Base-by-base conservation (phyloP, 352 stramenopile species). In the Phytophthora pinifolia region DNA sequence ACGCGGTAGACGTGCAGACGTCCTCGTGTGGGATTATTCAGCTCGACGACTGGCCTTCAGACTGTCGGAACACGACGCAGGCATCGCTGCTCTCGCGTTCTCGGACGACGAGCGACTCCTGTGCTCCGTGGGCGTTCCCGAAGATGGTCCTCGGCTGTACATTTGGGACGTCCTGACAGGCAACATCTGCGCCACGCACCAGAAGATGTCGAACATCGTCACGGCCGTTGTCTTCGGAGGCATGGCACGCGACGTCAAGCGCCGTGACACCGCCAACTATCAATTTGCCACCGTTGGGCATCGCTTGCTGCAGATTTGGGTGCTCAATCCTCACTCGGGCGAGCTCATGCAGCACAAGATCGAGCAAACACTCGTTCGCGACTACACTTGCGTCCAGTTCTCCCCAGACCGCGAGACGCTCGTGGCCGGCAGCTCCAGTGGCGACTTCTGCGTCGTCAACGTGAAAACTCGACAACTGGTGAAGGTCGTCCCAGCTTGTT, bases 51-150 rank as follows among this genome's bases (percentile, higher is more conserved):
- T 94, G 12, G 56, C 92, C 6, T 96, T 95, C 41, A 65, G 92
- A 9, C 68, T 98, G 15, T 82, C 74, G 2, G 93, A 98, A 57
- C 91, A 98, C 72, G 92, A 98, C 62, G 59, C 76, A 52, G 91
- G 87, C n/a, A 79, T 98, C 42, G 74, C 83, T 30, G 74, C 75
- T 9, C 56, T 98, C 5, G 75, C 78, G 10, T 98, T 98, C 55
- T 97, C 87, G 6, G 76, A 98, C 53, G 93, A 98, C 62, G 92
- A 94, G 52, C 75, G 83, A 27, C 63, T 98, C 30, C 61, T 98
- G 5, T 91, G 78, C 53, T 86, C 83, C 0, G 76, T 94, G 37
- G 92, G 92, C 9, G 50, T 65, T 6, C 69, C 70, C 1, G 79
- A 94, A 22, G 92, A 98, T 59, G 77, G 78, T 1, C 66, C 66